Evolutionary conservation across 2,329 filamentous ascomycete species (phyloP), one percentile per base, ranked within the genome.

Genomic region (Periconia digitata): DNA sequence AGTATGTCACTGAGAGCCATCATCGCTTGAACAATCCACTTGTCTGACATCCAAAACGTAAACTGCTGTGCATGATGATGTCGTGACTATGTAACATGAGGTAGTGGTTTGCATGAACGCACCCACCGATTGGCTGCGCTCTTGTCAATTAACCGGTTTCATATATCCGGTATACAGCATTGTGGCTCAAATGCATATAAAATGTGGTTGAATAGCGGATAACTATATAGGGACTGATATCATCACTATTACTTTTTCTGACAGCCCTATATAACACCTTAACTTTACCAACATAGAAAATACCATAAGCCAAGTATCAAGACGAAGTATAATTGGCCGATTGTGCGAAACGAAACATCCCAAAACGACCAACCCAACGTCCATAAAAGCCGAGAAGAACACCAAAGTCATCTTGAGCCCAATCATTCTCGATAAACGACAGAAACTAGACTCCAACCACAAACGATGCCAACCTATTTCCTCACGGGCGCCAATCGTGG

Each of bases 401-500:
- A 32, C 4, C 27, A 32, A 32, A 32, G n/a, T 15, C 27, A 32
- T 12, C 27, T 4, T 15, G 27, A 32, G n/a, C 8, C 10, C 24
- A 13, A 32, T n/a, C n/a, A n/a, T n/a, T n/a, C n/a, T n/a, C n/a
- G n/a, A n/a, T n/a, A 32, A 32, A 39, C 3, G 3, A 40, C 12
- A 32, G 21, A 24, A 41, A 15, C 6, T 15, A 41, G 16, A 13
- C n/a, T n/a, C 12, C 17, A 32, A 36, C 8, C 24, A 2, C 24
- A 24, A 49, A 57, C 51, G 5, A 68, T 66, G 63, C 59, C 58
- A 18, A 66, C 64, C 8, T 66, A 66, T 47, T 68, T 68, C 47
- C 56, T 68, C 40, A 68, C 63, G 0, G 65, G 65, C 13, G 64
- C 63, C 1, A 68, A 68, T 43, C 61, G 65, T 7, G 64, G 64